A percentile compares a stretch with the other conserved stretches of the same genome.
These are phyloP conservation scores for Trichocomaceae sp. DNA, from an alignment of 2,329 filamentous ascomycete genomes.

Conservation along the genomic window DNA sequence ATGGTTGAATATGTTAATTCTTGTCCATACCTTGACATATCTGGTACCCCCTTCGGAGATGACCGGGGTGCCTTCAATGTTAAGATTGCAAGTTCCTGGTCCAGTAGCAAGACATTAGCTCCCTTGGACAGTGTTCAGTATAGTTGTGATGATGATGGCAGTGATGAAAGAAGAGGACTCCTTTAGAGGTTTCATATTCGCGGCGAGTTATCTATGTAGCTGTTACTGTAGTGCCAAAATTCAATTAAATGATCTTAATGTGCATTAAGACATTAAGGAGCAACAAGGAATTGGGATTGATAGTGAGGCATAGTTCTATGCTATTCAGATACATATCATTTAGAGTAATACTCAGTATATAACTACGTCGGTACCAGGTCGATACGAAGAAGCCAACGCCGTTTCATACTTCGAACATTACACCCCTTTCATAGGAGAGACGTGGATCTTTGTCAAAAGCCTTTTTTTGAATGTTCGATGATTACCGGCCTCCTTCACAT, in stretches of 20 bases:
- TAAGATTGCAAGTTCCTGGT: constrained; percentile 3
- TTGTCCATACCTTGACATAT: not conserved
- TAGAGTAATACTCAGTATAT: not conserved
- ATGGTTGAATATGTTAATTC: constrained; percentile 4
- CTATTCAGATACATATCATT: too few relatives aligned
- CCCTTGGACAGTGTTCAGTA: not conserved
- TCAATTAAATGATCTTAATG: too few relatives aligned
- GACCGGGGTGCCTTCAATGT: not conserved
- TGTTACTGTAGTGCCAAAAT: too few relatives aligned
- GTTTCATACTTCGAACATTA: not conserved
- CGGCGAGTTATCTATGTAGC: too few relatives aligned
- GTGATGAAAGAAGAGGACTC: not conserved
- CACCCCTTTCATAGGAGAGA: not conserved
- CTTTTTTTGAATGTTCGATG: not conserved
- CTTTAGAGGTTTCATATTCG: not conserved
- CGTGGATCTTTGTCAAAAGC: not conserved
- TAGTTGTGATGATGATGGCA: not conserved
- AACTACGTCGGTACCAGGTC: too few relatives aligned
- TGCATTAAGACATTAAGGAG: too few relatives aligned
- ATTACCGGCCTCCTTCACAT: not conserved
- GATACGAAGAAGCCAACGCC: not conserved
- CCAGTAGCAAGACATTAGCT: constrained; percentile 1
- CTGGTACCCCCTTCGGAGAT: not conserved
- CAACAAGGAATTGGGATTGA: too few relatives aligned
- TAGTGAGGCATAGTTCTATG: too few relatives aligned